These are phyloP conservation scores for Dactylonectria macrodidyma DNA, from an alignment of 2,329 filamentous ascomycete genomes.

Conservation along the genomic window DNA sequence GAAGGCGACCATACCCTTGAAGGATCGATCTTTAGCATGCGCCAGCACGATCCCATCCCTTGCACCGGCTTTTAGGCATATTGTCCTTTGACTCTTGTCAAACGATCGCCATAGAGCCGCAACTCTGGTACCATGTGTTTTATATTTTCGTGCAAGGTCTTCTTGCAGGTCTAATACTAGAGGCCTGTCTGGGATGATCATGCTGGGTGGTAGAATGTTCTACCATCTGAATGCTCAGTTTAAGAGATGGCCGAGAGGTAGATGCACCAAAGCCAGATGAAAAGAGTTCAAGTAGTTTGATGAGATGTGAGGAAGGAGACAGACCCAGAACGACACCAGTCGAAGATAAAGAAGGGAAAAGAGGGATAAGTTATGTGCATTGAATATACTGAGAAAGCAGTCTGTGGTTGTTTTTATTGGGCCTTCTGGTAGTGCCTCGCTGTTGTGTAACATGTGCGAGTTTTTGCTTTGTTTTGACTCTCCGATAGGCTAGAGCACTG, in stretches of 20 bases:
- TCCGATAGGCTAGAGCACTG: too few relatives aligned
- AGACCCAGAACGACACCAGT: too few relatives aligned
- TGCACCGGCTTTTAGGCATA: constrained; percentile 53
- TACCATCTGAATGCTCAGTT: not conserved
- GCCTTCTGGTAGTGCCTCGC: too few relatives aligned
- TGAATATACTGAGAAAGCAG: too few relatives aligned
- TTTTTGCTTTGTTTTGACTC: too few relatives aligned
- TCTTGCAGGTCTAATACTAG: constrained; percentile 47
- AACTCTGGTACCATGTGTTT: constrained; percentile 52
- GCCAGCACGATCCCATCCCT: constrained; percentile 53
- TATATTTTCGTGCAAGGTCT: constrained; percentile 59
- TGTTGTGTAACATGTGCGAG: too few relatives aligned
- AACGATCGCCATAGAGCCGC: constrained; percentile 59
- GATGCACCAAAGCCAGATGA: not conserved
- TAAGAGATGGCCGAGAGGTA: not conserved
- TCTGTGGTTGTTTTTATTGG: too few relatives aligned
- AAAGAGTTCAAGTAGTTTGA: not conserved
- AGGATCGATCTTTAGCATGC: constrained; percentile 51
- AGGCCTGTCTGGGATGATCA: not conserved
- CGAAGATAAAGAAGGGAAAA: not conserved
- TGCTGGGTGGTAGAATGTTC: not conserved
- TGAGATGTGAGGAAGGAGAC: too few relatives aligned
- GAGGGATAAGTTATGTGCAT: not conserved
- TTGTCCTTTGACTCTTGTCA: constrained; percentile 49
- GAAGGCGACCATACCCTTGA: constrained; percentile 57